Percentiles rank a stretch among this genome's conserved stretches.
These are phyloP conservation scores for Talaromyces amestolkiae DNA, from an alignment of 2,329 filamentous ascomycete genomes.

Conservation along the genomic window DNA sequence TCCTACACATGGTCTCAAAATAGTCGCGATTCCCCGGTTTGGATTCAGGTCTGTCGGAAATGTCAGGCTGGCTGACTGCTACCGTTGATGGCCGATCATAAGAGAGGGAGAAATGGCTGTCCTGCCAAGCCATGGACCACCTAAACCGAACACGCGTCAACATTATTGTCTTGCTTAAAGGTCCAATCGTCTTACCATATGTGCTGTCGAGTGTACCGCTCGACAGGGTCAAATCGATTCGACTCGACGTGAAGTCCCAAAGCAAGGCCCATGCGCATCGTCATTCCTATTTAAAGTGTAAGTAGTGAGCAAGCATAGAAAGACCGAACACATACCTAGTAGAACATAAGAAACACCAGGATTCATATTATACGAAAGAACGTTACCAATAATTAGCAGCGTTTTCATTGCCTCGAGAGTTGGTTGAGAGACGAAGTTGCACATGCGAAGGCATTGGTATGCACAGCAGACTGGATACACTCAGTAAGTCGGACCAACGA, in stretches of 20 bases:
- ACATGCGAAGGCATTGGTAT: slow-evolving; percentile 63
- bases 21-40: slow-evolving; percentile 53
- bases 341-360: slow-evolving; percentile 63
- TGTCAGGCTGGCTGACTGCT: slow-evolving; percentile 53
- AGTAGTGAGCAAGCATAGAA: not conserved
- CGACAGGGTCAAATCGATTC: slow-evolving; percentile 51
- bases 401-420: slow-evolving; percentile 62
- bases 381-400: slow-evolving; percentile 61
- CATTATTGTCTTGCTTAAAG: not conserved
- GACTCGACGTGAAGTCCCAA: slow-evolving; percentile 60
- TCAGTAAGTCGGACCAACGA: slow-evolving; percentile 27
- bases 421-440: slow-evolving; percentile 62
- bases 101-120: slow-evolving; percentile 62
- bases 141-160: slow-evolving; percentile 27
- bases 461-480: slow-evolving; percentile 56
- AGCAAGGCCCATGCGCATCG: slow-evolving; percentile 59
- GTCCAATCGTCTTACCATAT: slow-evolving; percentile 39
- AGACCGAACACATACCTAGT: slow-evolving; percentile 41
- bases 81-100: slow-evolving; percentile 59
- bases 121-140: slow-evolving; percentile 65
- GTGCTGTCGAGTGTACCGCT: slow-evolving; percentile 46
- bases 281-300: slow-evolving; percentile 46
- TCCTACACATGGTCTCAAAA: slow-evolving; percentile 58
- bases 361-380: slow-evolving; percentile 63
- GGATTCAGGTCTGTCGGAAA: slow-evolving; percentile 49